A percentile compares a stretch with the other conserved stretches of the same genome.
Evolutionary conservation across 2,329 filamentous ascomycete species (phyloP).

Genomic region (Penicillium nordicum): DNA sequence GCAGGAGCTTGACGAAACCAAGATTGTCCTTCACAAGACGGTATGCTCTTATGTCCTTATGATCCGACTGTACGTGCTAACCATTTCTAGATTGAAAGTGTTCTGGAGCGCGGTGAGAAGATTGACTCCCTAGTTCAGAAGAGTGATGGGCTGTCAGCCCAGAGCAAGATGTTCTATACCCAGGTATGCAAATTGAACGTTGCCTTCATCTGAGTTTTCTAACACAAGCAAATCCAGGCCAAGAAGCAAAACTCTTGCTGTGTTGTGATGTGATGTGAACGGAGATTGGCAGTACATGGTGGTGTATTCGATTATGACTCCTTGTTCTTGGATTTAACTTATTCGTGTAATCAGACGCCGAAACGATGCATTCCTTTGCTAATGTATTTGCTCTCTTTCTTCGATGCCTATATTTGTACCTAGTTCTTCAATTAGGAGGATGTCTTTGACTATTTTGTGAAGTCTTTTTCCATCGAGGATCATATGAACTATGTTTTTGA

Average conservation of each 20-base stretch:
- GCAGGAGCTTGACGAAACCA: conserved; percentile 94
- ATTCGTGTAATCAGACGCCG: conserved; percentile 15
- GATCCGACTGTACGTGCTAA: conserved; percentile 39
- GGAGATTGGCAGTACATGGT: neutral
- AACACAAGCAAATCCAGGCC: conserved; percentile 47
- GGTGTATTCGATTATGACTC: neutral
- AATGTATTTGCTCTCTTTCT: neutral
- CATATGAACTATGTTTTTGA: neutral
- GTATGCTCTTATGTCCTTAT: conserved; percentile 49
- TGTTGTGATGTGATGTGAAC: conserved; percentile 63
- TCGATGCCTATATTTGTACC: neutral
- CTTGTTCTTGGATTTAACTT: conserved; percentile 9
- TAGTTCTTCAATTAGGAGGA: neutral
- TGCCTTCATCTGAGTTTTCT: neutral
- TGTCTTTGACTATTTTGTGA: neutral
- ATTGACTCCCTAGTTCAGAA: conserved; percentile 91
- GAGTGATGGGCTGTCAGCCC: conserved; percentile 81
- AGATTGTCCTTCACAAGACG: conserved; percentile 95
- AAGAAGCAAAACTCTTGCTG: conserved; percentile 82
- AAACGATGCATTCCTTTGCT: conserved; percentile 7
- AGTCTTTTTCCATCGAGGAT: neutral
- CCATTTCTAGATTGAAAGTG: conserved; percentile 29
- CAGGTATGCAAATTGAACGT: conserved; percentile 46
- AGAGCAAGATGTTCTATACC: conserved; percentile 97
- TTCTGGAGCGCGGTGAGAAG: conserved; percentile 87